phyloP scores from a whole-genome alignment of 495 filamentous ascomycete genomes.

The Aspergillus conjunctus region DNA sequence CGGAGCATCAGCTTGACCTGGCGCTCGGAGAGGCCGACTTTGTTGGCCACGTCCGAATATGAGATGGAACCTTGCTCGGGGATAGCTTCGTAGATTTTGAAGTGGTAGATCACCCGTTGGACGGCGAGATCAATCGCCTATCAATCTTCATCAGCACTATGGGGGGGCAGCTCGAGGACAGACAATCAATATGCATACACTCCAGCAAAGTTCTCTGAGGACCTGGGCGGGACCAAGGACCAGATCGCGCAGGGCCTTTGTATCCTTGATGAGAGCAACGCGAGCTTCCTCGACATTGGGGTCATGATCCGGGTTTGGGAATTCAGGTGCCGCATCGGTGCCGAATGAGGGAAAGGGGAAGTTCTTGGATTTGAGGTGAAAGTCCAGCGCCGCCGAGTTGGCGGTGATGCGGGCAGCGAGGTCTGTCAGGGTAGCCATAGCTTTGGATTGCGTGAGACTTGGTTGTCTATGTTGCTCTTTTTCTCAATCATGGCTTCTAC shows the following conservation, averaged over 20 bases:
- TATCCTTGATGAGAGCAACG: background rate
- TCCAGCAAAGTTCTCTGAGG: background rate
- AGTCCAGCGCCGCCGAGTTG: background rate
- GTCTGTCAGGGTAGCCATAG: background rate
- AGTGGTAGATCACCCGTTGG: slow-evolving; percentile 4
- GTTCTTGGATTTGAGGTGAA: background rate
- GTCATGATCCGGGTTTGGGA: background rate
- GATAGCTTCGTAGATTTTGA: slow-evolving; percentile 5
- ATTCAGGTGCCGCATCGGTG: background rate
- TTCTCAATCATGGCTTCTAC: background rate
- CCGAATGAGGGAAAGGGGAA: background rate
- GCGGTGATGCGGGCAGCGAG: background rate
- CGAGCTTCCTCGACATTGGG: background rate
- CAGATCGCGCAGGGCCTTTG: background rate
- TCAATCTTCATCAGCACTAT: background rate
- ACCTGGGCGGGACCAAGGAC: background rate
- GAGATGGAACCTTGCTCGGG: slow-evolving; percentile 1
- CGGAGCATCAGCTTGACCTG: slow-evolving; percentile 2
- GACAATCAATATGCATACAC: background rate
- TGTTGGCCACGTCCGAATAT: slow-evolving; percentile 1
- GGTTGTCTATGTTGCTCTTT: background rate
- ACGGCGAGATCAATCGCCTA: background rate
- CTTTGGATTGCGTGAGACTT: background rate
- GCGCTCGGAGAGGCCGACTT: background rate
- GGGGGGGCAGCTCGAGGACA: background rate